phyloP scores from a whole-genome alignment of 208 protist genomes.

The Trichomonas vaginalis region DNA sequence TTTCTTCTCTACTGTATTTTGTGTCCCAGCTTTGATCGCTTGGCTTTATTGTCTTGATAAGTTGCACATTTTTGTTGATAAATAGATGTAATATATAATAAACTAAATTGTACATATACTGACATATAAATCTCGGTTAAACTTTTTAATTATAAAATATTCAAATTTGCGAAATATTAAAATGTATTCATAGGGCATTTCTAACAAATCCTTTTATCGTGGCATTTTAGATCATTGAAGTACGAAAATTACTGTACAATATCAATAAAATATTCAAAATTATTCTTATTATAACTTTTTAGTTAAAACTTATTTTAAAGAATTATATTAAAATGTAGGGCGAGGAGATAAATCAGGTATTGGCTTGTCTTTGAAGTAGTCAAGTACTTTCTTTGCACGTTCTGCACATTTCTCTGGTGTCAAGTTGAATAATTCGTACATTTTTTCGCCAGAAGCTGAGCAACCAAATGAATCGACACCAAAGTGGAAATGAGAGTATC shows the following conservation, averaged over 20 bases:
- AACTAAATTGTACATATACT: neutral
- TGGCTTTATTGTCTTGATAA: neutral
- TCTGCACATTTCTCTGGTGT: neutral
- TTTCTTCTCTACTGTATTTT: neutral
- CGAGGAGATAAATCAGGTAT: neutral
- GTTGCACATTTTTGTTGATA: neutral
- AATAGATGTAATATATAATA: neutral
- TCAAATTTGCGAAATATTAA: too few species aligned
- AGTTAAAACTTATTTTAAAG: neutral
- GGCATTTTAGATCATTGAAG: too few species aligned
- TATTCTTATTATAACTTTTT: neutral
- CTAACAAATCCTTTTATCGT: too few species aligned
- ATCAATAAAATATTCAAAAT: too few species aligned
- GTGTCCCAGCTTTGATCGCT: neutral
- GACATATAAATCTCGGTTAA: neutral
- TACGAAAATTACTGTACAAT: too few species aligned
- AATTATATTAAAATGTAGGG: neutral
- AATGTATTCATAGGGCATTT: too few species aligned
- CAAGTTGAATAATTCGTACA: neutral
- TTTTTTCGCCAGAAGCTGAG: neutral
- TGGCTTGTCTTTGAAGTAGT: neutral
- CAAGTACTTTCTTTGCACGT: neutral
- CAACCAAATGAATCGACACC: neutral
- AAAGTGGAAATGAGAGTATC: constrained; percentile 14
- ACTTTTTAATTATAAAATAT: neutral